Evolutionary conservation across 257 asterid genomes (phyloP).

Genomic region (Jaltomata sinuosa): DNA sequence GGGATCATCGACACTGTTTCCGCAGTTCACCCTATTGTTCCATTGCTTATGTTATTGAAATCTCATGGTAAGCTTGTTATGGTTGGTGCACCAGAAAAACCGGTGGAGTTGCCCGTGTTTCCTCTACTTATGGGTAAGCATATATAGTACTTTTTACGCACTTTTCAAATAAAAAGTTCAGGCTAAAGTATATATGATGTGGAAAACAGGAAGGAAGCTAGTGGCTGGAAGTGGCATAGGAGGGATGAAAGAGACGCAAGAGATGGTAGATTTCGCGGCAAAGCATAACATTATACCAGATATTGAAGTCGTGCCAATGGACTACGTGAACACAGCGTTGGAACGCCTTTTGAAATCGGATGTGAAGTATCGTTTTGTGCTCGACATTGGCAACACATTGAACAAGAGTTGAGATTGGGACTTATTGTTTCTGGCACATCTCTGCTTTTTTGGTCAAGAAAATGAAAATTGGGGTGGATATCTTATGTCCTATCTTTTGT

Average conservation of each 20-base stretch:
- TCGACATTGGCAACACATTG: constrained; percentile 14
- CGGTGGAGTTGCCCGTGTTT: constrained; percentile 38
- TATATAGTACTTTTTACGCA: background rate
- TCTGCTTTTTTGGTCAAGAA: too few species aligned
- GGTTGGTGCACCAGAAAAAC: constrained; percentile 58
- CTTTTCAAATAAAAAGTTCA: background rate
- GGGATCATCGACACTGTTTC: constrained; percentile 58
- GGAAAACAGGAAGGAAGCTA: background rate
- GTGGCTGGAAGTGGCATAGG: constrained; percentile 17
- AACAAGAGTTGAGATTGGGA: background rate
- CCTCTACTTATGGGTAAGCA: constrained; percentile 31
- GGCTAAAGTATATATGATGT: background rate
- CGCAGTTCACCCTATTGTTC: constrained; percentile 33
- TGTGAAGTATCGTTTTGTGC: constrained; percentile 13
- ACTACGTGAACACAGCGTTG: constrained; percentile 6
- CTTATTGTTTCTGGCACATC: background rate
- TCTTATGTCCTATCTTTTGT: too few species aligned
- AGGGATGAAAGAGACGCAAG: constrained; percentile 16
- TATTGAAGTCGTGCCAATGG: constrained; percentile 11
- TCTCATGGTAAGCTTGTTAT: constrained; percentile 38
- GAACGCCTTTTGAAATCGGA: constrained; percentile 14
- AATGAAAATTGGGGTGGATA: too few species aligned
- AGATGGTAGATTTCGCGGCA: constrained; percentile 15
- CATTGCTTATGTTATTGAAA: constrained; percentile 32
- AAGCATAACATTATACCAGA: constrained; percentile 11